These are phyloP conservation scores for Nadsonia starkeyi-henricii DNA, from an alignment of 1,139 yeast genomes.

Conservation along the genomic window DNA sequence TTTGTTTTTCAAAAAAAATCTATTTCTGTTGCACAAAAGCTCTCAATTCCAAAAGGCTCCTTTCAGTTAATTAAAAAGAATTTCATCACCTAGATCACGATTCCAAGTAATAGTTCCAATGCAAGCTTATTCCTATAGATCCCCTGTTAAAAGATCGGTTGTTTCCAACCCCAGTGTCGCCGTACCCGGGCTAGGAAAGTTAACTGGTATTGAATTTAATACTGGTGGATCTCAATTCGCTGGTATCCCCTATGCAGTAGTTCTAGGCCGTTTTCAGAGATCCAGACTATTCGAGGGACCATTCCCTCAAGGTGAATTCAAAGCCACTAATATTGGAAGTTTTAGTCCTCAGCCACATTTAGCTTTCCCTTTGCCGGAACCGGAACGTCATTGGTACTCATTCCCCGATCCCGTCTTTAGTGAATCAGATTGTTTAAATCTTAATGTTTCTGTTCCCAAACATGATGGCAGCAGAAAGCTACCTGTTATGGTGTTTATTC, in stretches of 20 bases:
- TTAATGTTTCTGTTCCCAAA: slow-evolving; percentile 1
- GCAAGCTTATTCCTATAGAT: too few relatives aligned
- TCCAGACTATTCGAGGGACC: not conserved
- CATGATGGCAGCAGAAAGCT: slow-evolving; percentile 5
- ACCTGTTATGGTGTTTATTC: slow-evolving; percentile 20
- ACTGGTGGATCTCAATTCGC: not conserved
- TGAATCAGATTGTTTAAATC: not conserved
- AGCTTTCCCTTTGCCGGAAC: not conserved
- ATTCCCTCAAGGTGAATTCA: not conserved
- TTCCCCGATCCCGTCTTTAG: not conserved
- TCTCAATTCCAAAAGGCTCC: too few relatives aligned
- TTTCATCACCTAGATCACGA: too few relatives aligned
- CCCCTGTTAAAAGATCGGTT: too few relatives aligned
- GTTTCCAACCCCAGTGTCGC: too few relatives aligned
- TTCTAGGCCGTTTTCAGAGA: not conserved
- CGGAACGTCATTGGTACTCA: too few relatives aligned
- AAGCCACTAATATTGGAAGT: not conserved
- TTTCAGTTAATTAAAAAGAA: too few relatives aligned
- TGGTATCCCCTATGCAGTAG: not conserved
- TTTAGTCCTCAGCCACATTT: not conserved
- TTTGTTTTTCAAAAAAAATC: too few relatives aligned
- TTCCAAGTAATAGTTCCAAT: too few relatives aligned
- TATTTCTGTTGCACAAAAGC: too few relatives aligned
- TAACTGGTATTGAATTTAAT: not conserved
- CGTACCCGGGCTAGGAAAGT: too few relatives aligned